Conservation (phyloP, 305 asterid genomes). For the Striga hermonthica region DNA sequence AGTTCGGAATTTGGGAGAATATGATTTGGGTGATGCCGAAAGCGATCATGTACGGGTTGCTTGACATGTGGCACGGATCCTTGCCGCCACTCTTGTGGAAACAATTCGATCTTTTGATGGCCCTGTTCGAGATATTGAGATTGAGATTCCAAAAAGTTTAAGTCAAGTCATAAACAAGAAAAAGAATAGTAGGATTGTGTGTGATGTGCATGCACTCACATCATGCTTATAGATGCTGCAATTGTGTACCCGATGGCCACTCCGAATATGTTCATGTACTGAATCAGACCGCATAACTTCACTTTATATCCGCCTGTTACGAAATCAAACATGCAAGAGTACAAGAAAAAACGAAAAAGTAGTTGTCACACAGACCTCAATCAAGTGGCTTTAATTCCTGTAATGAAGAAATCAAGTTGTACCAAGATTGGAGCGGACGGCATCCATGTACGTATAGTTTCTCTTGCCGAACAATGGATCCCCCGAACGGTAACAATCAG, state of each 20-base stretch:
- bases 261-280: constrained; percentile 44
- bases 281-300: constrained; percentile 41
- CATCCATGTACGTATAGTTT: constrained; percentile 61
- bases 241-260: constrained; percentile 60
- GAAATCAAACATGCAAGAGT: background rate
- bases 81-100: constrained; percentile 38
- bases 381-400: background rate
- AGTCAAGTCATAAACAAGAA: background rate
- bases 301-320: constrained; percentile 45
- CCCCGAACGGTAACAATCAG: constrained; percentile 57
- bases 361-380: too few species aligned
- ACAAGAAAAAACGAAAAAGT: too few species aligned
- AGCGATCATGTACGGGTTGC: constrained; percentile 45
- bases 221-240: constrained; percentile 54
- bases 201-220: constrained; percentile 31
- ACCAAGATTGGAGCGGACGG: constrained; percentile 56
- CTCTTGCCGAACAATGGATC: constrained; percentile 53
- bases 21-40: constrained; percentile 41
- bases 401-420: constrained; percentile 3
- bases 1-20: constrained; percentile 32
- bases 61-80: constrained; percentile 43
- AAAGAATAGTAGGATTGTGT: background rate
- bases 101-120: constrained; percentile 46
- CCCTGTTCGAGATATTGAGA: constrained; percentile 30
- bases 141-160: background rate